A percentile compares a stretch with the other conserved stretches of the same genome.
Conservation (phyloP, 225 moss, liverwort and hornwort species). For the Pseudisothecium myosuroides region DNA sequence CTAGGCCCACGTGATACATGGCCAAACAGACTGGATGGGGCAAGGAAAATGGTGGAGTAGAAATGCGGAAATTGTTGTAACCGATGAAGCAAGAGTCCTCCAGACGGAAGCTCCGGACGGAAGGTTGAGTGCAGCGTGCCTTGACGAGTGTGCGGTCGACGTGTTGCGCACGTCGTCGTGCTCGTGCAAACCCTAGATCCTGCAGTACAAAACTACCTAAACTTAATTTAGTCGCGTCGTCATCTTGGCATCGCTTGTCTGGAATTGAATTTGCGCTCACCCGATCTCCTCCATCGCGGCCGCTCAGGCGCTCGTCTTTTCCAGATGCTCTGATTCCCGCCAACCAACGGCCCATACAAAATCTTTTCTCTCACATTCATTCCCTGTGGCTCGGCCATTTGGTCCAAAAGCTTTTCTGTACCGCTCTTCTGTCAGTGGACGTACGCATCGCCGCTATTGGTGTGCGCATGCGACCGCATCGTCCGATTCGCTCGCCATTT, state of each 20-base stretch:
- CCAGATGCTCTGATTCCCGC: neutral
- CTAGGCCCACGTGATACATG: neutral
- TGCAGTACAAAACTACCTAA: neutral
- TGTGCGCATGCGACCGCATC: neutral
- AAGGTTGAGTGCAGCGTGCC: neutral
- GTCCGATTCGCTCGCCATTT: neutral
- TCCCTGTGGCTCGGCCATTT: neutral
- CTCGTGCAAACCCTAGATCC: neutral
- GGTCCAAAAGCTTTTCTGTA: neutral
- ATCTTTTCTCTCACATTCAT: neutral
- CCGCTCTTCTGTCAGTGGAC: neutral
- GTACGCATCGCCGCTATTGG: neutral
- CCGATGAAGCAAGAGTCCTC: neutral
- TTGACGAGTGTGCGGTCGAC: neutral
- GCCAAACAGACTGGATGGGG: too few relatives aligned
- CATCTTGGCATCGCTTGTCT: neutral
- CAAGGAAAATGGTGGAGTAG: neutral
- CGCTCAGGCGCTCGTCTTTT: neutral
- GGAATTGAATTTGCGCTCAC: neutral
- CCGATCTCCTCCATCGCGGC: neutral
- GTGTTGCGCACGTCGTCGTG: neutral
- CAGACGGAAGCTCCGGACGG: neutral
- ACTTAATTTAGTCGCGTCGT: neutral
- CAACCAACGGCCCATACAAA: neutral
- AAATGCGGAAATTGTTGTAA: neutral